Conservation (phyloP, 2,329 filamentous ascomycete genomes). For the Lecanosticta acicola region DNA sequence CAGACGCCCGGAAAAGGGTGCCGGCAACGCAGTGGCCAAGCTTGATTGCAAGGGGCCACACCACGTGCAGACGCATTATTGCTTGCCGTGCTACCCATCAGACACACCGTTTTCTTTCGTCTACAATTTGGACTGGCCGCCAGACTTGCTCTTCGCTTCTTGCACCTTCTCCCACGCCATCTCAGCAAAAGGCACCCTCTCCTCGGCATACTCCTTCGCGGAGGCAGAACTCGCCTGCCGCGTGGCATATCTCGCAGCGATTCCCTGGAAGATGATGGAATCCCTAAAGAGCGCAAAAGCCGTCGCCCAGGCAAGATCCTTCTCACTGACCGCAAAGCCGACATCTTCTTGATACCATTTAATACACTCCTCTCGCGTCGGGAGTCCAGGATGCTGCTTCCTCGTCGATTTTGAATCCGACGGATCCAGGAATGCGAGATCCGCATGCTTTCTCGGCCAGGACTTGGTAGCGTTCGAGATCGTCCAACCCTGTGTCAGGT, state of each 20-base stretch:
- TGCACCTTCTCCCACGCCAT: slow-evolving; percentile 70
- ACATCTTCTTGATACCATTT: slow-evolving; percentile 62
- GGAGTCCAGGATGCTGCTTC: slow-evolving; percentile 54
- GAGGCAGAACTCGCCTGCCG: slow-evolving; percentile 83
- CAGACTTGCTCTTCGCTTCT: slow-evolving; percentile 34
- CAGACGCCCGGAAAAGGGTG: not conserved
- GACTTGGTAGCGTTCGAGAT: slow-evolving; percentile 23
- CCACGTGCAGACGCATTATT: not conserved
- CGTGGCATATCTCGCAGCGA: slow-evolving; percentile 76
- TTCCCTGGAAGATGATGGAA: slow-evolving; percentile 72
- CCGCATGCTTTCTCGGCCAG: slow-evolving; percentile 25
- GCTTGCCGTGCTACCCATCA: too few species aligned
- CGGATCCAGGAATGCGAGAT: slow-evolving; percentile 21
- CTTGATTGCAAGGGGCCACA: not conserved
- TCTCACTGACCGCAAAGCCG: slow-evolving; percentile 62
- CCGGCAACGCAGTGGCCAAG: not conserved
- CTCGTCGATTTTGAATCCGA: slow-evolving; percentile 13
- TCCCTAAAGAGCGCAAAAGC: slow-evolving; percentile 57
- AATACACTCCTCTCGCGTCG: slow-evolving; percentile 53
- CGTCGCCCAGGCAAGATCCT: slow-evolving; percentile 57
- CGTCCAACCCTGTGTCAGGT: slow-evolving; percentile 49
- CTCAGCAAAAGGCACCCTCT: slow-evolving; percentile 66
- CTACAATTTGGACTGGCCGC: slow-evolving; percentile 26
- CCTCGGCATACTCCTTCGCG: slow-evolving; percentile 65
- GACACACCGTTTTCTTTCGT: not conserved